phyloP scores from a whole-genome alignment of 768 basidiomycete species.

The Lactarius quietus region DNA sequence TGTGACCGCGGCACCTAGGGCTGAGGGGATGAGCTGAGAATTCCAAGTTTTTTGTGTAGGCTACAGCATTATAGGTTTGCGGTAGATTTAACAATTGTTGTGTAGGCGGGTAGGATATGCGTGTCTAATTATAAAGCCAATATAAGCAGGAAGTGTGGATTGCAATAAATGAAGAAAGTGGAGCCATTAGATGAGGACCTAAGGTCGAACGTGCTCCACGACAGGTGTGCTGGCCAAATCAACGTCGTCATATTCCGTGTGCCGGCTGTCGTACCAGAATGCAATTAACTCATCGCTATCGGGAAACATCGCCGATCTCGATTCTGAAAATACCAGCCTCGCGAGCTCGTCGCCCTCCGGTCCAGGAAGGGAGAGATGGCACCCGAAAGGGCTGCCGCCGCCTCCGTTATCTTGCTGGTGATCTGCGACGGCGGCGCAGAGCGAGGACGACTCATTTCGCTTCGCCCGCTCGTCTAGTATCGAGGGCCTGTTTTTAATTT shows the following conservation, averaged over 20 bases:
- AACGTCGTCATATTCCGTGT: conserved; percentile 17
- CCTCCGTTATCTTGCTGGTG: background rate
- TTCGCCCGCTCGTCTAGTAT: conserved; percentile 11
- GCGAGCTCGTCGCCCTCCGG: conserved; percentile 21
- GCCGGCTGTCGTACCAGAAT: conserved; percentile 25
- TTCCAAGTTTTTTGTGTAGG: background rate
- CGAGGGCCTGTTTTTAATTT: conserved; percentile 13
- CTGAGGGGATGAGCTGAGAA: background rate
- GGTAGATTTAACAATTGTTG: background rate
- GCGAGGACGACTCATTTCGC: conserved; percentile 17
- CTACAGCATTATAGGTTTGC: background rate
- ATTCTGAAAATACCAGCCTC: conserved; percentile 20
- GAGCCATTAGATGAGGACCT: background rate
- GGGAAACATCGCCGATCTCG: conserved; percentile 21
- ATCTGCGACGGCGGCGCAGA: conserved; percentile 6
- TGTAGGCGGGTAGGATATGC: background rate
- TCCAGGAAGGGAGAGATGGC: conserved; percentile 20
- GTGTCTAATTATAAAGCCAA: background rate
- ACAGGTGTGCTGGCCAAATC: conserved; percentile 15
- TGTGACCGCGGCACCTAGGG: background rate
- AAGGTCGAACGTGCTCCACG: conserved; percentile 5
- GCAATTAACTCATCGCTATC: conserved; percentile 24
- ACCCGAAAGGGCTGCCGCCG: conserved; percentile 10
- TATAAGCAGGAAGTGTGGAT: background rate
- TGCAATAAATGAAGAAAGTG: background rate